Evolutionary conservation across 495 filamentous ascomycete species (phyloP).

Genomic region (Tuber melanosporum): DNA sequence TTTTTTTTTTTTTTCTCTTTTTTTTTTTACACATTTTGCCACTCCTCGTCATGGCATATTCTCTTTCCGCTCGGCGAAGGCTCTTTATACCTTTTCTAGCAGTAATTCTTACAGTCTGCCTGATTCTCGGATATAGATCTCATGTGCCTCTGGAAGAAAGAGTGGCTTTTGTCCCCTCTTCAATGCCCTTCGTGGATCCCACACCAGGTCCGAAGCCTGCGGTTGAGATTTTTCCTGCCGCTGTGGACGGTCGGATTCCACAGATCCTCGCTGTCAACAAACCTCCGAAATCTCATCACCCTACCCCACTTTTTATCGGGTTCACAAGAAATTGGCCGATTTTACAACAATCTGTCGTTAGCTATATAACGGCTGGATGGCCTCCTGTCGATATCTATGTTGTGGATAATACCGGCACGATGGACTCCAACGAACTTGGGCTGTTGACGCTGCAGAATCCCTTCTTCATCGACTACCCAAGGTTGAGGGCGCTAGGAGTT

Average conservation of each 20-base stretch:
- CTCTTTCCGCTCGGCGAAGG: not conserved
- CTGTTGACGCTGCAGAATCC: conserved; percentile 55
- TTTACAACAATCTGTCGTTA: conserved; percentile 54
- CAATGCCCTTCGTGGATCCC: not conserved
- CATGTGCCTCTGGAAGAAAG: not conserved
- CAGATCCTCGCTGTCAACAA: conserved; percentile 11
- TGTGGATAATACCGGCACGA: conserved; percentile 59
- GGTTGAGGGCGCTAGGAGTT: conserved; percentile 51
- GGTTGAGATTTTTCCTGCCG: conserved; percentile 12
- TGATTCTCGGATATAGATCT: not conserved
- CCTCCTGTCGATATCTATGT: conserved; percentile 56
- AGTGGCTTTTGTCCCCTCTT: not conserved
- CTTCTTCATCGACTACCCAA: conserved; percentile 51
- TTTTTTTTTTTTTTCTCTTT: too few relatives aligned
- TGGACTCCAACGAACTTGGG: conserved; percentile 51
- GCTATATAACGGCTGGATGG: conserved; percentile 58
- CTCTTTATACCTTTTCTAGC: not conserved
- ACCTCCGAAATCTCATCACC: conserved; percentile 12
- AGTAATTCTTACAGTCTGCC: not conserved
- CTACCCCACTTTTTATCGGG: conserved; percentile 54
- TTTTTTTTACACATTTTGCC: not conserved
- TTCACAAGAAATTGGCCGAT: conserved; percentile 58
- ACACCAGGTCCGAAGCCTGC: not conserved
- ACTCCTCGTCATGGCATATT: not conserved
- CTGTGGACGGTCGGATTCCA: conserved; percentile 5